Evolutionary conservation across 75 land plant genomes (phyloP), one percentile per base, ranked within the genome.

Genomic region (Sequoiadendron giganteum): DNA sequence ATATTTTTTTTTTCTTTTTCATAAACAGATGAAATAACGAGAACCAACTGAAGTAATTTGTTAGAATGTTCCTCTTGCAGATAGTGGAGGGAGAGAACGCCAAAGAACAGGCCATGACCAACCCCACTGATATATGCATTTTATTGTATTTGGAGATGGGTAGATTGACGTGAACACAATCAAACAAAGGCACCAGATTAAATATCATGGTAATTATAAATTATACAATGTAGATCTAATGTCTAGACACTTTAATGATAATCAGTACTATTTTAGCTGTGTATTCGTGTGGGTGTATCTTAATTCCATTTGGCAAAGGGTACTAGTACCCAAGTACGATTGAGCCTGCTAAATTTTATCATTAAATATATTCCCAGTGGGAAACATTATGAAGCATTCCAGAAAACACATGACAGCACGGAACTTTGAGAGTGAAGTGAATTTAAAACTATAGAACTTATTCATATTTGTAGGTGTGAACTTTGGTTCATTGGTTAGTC

Each of bases 241-340:
- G 52, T 49, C 32, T 32, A 32, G 9, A n/a, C 76, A 32, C 36
- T 73, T 32, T 21, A 2, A 73, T 73, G 14, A 73, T 11, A 73
- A 73, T 73, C 4, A 61, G 18, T 73, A 73, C 3, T 73, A 9
- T 32, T 30, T 2, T 73, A 32, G 30, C 28, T 72, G 38, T 73
- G 36, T 73, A 21, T 73, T 73, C 76, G 76, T 73, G 76, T 73
- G 76, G 76, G 11, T 73, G 76, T 73, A 73, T 73, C 8, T 73
- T 73, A 32, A 11, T 32, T 10, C 9, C 13, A 73, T 73, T 72
- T 73, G 10, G 76, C 13, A 73, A 19, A 30, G 11, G 36, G 36
- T n/a, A 73, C 10, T n/a, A 19, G 36, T 73, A 73, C 14, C 30
- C 32, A 32, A 30, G 76, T 73, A 32, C 14, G 8, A 10, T 73